Conservation (phyloP, 345 rosid species). For the Sisymbrium irio region DNA sequence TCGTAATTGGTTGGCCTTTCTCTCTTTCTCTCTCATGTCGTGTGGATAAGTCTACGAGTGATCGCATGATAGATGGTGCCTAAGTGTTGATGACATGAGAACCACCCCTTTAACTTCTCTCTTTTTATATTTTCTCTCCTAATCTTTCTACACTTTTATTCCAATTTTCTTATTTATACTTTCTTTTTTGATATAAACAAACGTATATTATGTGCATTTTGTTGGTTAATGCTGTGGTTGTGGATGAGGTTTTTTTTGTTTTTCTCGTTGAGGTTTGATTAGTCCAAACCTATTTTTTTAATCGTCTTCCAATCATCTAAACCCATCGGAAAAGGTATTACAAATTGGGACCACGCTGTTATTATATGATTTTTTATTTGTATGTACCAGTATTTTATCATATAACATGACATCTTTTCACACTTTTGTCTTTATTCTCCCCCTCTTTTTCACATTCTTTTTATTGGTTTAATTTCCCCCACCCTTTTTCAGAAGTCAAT, state of each 20-base stretch:
- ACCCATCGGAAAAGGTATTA: conserved; percentile 16
- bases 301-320: conserved; percentile 28
- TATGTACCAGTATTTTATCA: neutral
- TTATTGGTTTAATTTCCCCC: conserved; percentile 18
- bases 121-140: neutral
- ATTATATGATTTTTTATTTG: neutral
- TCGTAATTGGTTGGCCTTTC: conserved; percentile 22
- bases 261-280: conserved; percentile 6
- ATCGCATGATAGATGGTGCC: conserved; percentile 31
- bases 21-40: conserved; percentile 3
- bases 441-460: conserved; percentile 15
- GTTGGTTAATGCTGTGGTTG: neutral
- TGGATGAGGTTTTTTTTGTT: conserved; percentile 24
- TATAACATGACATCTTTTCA: conserved; percentile 12
- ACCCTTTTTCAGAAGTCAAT: conserved; percentile 22
- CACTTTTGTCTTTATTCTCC: conserved; percentile 30
- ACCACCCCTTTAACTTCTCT: conserved; percentile 23
- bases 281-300: conserved; percentile 7
- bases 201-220: neutral
- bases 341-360: neutral
- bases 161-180: neutral
- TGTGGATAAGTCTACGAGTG: conserved; percentile 20
- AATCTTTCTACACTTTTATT: neutral
- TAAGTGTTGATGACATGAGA: conserved; percentile 31
- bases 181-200: neutral